Evolutionary conservation across 768 basidiomycete genomes (phyloP).

Genomic region (Collybiopsis confluens): DNA sequence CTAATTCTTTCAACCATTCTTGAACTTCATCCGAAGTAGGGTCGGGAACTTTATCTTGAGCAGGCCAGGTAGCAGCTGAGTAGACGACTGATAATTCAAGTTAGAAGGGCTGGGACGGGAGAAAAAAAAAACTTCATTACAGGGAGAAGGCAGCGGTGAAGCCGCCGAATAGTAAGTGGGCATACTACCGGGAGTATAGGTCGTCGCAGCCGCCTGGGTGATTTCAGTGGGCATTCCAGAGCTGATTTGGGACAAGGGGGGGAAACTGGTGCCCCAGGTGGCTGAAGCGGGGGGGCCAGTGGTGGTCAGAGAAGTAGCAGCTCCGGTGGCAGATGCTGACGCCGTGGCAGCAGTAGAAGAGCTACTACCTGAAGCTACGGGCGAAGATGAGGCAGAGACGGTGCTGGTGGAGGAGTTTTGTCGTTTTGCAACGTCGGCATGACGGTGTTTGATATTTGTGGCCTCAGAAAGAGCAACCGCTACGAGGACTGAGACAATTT

Average conservation of each 20-base stretch:
- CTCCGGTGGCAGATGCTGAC: conserved; percentile 13
- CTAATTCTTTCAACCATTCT: conserved; percentile 72
- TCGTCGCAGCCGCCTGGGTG: conserved; percentile 45
- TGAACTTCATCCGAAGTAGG: conserved; percentile 62
- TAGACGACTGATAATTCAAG: conserved; percentile 25
- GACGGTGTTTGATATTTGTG: conserved; percentile 27
- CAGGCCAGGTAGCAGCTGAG: conserved; percentile 51
- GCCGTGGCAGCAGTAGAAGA: conserved; percentile 9
- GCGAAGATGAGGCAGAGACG: too few species aligned
- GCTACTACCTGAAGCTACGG: conserved; percentile 11
- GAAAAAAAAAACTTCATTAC: conserved; percentile 33
- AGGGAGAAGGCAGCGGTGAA: conserved; percentile 59
- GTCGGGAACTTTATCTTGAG: conserved; percentile 54
- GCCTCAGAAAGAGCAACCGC: conserved; percentile 35
- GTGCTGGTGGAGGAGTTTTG: conserved; percentile 21
- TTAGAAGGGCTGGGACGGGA: not conserved
- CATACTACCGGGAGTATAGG: conserved; percentile 54
- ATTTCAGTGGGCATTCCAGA: conserved; percentile 58
- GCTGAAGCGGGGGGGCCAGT: conserved; percentile 11
- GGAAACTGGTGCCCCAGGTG: conserved; percentile 25
- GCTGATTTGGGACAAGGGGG: conserved; percentile 54
- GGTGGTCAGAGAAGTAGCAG: conserved; percentile 11
- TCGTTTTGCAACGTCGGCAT: conserved; percentile 36
- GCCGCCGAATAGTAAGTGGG: conserved; percentile 58
- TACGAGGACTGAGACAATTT: conserved; percentile 41